Percentiles rank a stretch among this genome's conserved stretches.
Evolutionary conservation across 208 protist species (phyloP).

Genomic region (Novymonas esmeraldas): DNA sequence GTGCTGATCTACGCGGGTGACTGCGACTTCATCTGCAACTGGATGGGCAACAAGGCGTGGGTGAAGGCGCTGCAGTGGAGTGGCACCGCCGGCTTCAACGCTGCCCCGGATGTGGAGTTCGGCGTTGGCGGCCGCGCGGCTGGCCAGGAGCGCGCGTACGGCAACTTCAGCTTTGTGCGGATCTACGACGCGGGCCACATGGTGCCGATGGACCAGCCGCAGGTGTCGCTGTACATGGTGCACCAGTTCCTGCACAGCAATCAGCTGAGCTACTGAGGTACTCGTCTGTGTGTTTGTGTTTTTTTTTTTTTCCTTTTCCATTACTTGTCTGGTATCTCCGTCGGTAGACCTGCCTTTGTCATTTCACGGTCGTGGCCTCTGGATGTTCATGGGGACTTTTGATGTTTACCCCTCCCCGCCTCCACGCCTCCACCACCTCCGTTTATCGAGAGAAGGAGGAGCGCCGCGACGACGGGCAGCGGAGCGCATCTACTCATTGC

Average conservation of each 20-base stretch:
- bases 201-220: conserved; percentile 89
- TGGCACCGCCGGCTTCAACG: conserved; percentile 57
- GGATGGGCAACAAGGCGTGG: conserved; percentile 90
- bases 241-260: conserved; percentile 44
- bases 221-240: conserved; percentile 51
- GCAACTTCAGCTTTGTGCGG: conserved; percentile 77
- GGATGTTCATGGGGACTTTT: too few species aligned
- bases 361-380: too few species aligned
- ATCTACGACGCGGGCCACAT: conserved; percentile 88
- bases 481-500: too few species aligned
- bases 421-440: too few species aligned
- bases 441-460: too few species aligned
- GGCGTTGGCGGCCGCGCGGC: conserved; percentile 28
- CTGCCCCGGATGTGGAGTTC: conserved; percentile 47
- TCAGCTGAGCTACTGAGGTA: neutral
- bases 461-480: too few species aligned
- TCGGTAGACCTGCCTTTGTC: too few species aligned
- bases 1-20: conserved; percentile 94
- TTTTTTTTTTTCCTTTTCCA: too few species aligned
- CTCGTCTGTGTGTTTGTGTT: too few species aligned
- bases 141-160: conserved; percentile 35
- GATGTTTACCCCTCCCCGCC: too few species aligned
- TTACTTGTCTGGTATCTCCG: too few species aligned
- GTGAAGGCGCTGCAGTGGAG: conserved; percentile 70
- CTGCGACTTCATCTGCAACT: conserved; percentile 94